phyloP scores from a whole-genome alignment of 345 rosid species.

The Eucalyptus globulus region DNA sequence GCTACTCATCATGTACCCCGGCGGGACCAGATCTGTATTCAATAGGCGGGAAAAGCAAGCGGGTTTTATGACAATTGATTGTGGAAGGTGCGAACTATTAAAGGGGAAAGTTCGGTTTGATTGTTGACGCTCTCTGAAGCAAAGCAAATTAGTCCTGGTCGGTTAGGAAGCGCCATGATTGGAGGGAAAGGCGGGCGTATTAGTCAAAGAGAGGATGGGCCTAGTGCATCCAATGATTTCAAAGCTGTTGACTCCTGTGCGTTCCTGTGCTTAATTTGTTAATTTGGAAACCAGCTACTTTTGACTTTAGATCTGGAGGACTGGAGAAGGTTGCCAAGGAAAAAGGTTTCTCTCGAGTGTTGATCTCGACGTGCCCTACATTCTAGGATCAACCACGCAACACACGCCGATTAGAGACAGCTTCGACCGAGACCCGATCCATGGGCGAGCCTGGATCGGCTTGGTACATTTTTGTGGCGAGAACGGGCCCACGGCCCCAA shows the following conservation, averaged over 20 bases:
- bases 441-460: neutral
- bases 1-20: neutral
- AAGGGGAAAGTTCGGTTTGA: neutral
- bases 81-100: neutral
- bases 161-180: neutral
- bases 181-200: neutral
- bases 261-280: neutral
- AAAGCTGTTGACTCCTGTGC: neutral
- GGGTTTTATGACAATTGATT: neutral
- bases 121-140: neutral
- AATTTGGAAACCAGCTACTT: neutral
- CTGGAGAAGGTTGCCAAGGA: neutral
- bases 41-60: neutral
- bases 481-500: neutral
- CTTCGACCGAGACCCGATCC: neutral
- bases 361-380: neutral
- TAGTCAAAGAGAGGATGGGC: neutral
- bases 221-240: neutral
- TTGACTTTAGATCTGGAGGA: neutral
- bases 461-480: neutral
- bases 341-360: neutral
- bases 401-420: neutral
- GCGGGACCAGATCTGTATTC: neutral
- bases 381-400: neutral
- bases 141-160: neutral